Conservation (phyloP, 2,329 filamentous ascomycete species). For the Colletotrichum gigasporum region DNA sequence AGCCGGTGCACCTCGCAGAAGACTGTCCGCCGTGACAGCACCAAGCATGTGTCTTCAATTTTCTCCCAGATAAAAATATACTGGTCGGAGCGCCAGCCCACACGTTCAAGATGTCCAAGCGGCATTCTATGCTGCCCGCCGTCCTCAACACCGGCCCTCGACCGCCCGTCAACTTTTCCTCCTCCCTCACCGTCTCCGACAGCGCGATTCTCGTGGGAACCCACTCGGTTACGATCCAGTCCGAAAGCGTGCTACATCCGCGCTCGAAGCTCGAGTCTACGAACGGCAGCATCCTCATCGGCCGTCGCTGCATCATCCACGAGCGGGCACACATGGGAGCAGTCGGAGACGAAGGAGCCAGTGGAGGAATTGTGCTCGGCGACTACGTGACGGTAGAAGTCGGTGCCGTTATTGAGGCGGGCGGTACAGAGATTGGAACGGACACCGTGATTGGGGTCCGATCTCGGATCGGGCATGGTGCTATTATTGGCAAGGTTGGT, state of each 20-base stretch:
- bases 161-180: constrained; percentile 70
- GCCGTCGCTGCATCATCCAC: constrained; percentile 82
- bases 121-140: constrained; percentile 65
- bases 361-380: constrained; percentile 63
- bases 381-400: constrained; percentile 72
- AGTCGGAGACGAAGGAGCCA: constrained; percentile 39
- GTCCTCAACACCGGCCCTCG: constrained; percentile 64
- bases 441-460: constrained; percentile 69
- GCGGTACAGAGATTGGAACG: constrained; percentile 69
- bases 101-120: constrained; percentile 54
- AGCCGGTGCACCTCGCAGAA: not conserved
- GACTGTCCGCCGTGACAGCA: not conserved
- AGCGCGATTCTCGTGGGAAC: constrained; percentile 73
- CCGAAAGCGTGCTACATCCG: constrained; percentile 86
- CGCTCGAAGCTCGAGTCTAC: constrained; percentile 82
- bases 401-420: constrained; percentile 68
- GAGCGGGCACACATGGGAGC: constrained; percentile 72
- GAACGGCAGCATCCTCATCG: constrained; percentile 81
- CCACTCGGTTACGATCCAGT: constrained; percentile 80
- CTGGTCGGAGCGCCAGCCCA: constrained; percentile 22
- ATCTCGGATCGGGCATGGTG: constrained; percentile 66
- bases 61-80: not conserved
- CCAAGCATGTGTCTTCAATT: constrained; percentile 14
- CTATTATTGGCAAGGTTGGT: constrained; percentile 68
- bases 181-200: constrained; percentile 69